Evolutionary conservation across 345 rosid genomes (phyloP), one percentile per base, ranked within the genome.

Genomic region (Camelina laxa): DNA sequence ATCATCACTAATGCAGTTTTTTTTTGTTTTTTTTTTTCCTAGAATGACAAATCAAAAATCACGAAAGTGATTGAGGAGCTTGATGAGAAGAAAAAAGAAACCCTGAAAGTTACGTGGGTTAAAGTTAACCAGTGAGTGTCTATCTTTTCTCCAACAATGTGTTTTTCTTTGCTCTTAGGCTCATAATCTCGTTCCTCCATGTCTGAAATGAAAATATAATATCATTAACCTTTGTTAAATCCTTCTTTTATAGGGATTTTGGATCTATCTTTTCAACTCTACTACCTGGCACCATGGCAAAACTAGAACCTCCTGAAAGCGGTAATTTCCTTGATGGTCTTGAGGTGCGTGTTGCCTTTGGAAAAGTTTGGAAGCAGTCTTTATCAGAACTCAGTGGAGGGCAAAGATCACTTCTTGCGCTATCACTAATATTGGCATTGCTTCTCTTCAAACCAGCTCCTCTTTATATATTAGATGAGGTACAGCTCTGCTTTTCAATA

Each of bases 401-500:
- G 33, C 98, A 95, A 81, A 79, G 99, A 67, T 92, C 99, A 71
- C 82, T 95, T 49, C 89, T 95, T 27, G 98, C 99, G 38, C 90
- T 95, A 33, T 95, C 99, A 42, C 72, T 95, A 61, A 95, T 95
- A 75, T 83, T 95, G 80, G 99, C 99, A 57, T 79, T 95, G 75
- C 97, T 95, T 70, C 97, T 90, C 69, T 95, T 95, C 83, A 95
- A 92, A 80, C 98, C 99, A 15, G 99, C 99, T 78, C 97, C 99
- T 11, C 96, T 95, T 27, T 95, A 95, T 71, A 95, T 95, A 59
- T 84, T 95, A 27, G 99, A 95, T 53, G 99, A 95, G 97, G 98
- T 92, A 83, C 79, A 77, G 7, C 22, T 55, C 42, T 45, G 65
- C 65, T 31, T 64, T 44, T 44, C 64, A 31, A 9, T 30, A 14